These are phyloP conservation scores for Mortierella polycephala DNA, from an alignment of 371 early-diverging fungal species.

Conservation along the genomic window DNA sequence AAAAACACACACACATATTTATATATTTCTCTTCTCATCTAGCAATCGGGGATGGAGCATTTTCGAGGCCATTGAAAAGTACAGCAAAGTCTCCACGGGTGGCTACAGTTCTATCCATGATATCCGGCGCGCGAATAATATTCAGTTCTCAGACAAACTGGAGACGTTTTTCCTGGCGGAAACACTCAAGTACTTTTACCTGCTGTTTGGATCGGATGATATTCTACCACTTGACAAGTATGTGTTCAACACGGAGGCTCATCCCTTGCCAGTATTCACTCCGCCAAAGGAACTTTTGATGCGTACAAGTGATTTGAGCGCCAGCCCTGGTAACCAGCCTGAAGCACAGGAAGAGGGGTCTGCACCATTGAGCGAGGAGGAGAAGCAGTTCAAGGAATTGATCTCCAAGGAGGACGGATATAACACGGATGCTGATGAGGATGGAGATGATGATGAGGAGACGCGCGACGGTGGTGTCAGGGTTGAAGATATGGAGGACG, in stretches of 20 bases:
- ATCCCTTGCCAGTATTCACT: conserved; percentile 78
- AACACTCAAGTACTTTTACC: conserved; percentile 94
- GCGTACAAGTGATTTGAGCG: conserved; percentile 5
- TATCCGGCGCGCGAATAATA: conserved; percentile 56
- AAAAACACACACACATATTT: background rate
- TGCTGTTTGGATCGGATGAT: conserved; percentile 80
- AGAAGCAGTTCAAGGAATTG: conserved; percentile 10
- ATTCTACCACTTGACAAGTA: conserved; percentile 82
- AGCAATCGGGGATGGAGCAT: conserved; percentile 94
- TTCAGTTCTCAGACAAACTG: conserved; percentile 73
- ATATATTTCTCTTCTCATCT: background rate
- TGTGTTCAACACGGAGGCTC: conserved; percentile 93
- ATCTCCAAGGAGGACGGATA: conserved; percentile 14
- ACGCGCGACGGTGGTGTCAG: background rate
- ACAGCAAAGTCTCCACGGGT: conserved; percentile 72
- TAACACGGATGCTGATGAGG: background rate
- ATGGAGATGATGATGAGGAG: conserved; percentile 14
- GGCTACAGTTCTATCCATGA: conserved; percentile 86
- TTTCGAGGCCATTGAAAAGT: conserved; percentile 84
- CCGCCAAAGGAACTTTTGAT: conserved; percentile 41
- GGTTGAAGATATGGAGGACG: conserved; percentile 19
- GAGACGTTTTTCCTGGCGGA: conserved; percentile 88
- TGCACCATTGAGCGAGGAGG: conserved; percentile 3
- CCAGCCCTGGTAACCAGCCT: background rate
- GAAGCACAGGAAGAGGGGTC: background rate